Evolutionary conservation across 1,284 basidiomycete species (phyloP).

Genomic region (Ganoderma leucocontextum): DNA sequence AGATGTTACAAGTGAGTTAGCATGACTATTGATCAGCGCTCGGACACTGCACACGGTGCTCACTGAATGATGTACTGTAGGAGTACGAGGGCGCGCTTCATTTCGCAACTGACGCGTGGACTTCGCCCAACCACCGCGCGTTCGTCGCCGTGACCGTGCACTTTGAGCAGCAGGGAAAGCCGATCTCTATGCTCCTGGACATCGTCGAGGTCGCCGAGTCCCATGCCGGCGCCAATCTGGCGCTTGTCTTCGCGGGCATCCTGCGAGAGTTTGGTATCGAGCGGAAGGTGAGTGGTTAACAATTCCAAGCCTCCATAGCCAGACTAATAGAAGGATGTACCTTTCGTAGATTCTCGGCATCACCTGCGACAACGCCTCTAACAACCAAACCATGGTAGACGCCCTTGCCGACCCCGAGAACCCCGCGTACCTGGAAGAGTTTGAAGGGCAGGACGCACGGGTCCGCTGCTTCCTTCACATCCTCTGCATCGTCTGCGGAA

Average conservation of each 20-base stretch:
- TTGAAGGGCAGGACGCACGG: too few relatives aligned
- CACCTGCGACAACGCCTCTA: background rate
- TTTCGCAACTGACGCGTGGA: conserved; percentile 24
- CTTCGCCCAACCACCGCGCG: conserved; percentile 22
- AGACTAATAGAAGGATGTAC: too few relatives aligned
- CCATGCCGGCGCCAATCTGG: conserved; percentile 40
- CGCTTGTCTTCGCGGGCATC: conserved; percentile 36
- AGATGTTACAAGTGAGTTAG: conserved; percentile 17
- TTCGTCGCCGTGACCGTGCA: conserved; percentile 22
- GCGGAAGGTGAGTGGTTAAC: conserved; percentile 43
- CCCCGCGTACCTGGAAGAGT: background rate
- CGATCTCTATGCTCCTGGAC: conserved; percentile 30
- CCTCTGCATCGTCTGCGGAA: conserved; percentile 17
- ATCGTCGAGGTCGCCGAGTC: conserved; percentile 41
- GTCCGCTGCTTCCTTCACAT: too few relatives aligned
- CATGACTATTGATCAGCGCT: too few relatives aligned
- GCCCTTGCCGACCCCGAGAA: background rate
- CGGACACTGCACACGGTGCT: too few relatives aligned
- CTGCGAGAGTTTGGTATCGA: conserved; percentile 43
- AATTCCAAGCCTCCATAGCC: too few relatives aligned
- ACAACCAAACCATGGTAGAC: too few relatives aligned
- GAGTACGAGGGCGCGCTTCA: conserved; percentile 13
- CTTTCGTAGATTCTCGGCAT: background rate
- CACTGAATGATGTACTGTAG: conserved; percentile 2
- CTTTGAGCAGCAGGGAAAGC: conserved; percentile 20